phyloP scores from a whole-genome alignment of 1,139 yeast genomes.

The Saccharomyces hybrid region DNA sequence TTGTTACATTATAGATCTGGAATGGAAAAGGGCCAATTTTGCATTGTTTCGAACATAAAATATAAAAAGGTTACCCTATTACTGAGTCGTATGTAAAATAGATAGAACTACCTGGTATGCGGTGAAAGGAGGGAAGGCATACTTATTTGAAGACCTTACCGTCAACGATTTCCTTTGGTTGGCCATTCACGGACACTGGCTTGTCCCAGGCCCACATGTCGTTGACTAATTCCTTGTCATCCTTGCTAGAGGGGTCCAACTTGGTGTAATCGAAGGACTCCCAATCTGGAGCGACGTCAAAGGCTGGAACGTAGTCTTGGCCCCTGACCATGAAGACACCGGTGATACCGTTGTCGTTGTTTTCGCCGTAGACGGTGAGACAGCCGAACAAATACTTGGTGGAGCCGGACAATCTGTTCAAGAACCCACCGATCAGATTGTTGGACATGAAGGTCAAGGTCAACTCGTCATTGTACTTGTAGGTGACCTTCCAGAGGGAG shows the following conservation, averaged over 20 bases:
- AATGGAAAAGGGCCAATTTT: background rate
- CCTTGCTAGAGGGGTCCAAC: slow-evolving; percentile 60
- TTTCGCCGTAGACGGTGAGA: slow-evolving; percentile 93
- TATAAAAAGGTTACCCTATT: background rate
- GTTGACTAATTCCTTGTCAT: slow-evolving; percentile 60
- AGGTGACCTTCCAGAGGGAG: slow-evolving; percentile 92
- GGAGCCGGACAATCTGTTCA: slow-evolving; percentile 88
- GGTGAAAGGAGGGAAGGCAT: background rate
- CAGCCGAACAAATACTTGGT: slow-evolving; percentile 91
- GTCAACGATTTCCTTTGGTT: slow-evolving; percentile 61
- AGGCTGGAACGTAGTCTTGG: slow-evolving; percentile 82
- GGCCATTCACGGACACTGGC: slow-evolving; percentile 61
- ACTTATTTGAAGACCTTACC: slow-evolving; percentile 74
- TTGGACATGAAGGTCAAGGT: slow-evolving; percentile 96
- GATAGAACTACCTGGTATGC: background rate
- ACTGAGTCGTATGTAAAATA: background rate
- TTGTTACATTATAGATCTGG: background rate
- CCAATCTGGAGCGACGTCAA: slow-evolving; percentile 99
- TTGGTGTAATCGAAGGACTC: slow-evolving; percentile 69
- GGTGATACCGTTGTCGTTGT: slow-evolving; percentile 95
- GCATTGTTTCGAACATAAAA: too few species aligned
- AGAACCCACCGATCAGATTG: slow-evolving; percentile 97
- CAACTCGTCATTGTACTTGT: slow-evolving; percentile 96
- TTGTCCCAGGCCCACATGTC: slow-evolving; percentile 85
- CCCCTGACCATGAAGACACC: slow-evolving; percentile 96